Conservation (phyloP, 2,329 filamentous ascomycete species). For the Diaporthe destruens region DNA sequence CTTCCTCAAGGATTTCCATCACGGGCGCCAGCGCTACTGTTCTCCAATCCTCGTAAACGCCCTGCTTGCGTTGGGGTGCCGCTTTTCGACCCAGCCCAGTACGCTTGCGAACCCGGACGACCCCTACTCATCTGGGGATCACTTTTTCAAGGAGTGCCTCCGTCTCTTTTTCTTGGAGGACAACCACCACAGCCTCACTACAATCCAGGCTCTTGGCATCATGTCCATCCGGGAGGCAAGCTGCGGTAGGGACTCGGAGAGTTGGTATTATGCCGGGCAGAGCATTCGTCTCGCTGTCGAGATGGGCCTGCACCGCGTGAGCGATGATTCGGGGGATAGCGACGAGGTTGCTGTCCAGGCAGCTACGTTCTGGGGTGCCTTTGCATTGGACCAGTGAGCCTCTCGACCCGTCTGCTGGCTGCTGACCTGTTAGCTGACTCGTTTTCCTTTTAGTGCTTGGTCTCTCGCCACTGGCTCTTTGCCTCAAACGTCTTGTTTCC, state of each 20-base stretch:
- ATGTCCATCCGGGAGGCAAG: slow-evolving; percentile 83
- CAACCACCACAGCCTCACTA: slow-evolving; percentile 74
- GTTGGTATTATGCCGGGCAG: slow-evolving; percentile 79
- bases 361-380: slow-evolving; percentile 73
- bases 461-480: slow-evolving; percentile 73
- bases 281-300: slow-evolving; percentile 80
- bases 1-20: slow-evolving; percentile 74
- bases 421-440: neutral
- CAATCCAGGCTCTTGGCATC: slow-evolving; percentile 80
- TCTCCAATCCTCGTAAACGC: slow-evolving; percentile 76
- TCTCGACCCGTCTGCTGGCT: neutral
- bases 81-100: slow-evolving; percentile 74
- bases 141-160: slow-evolving; percentile 79
- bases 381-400: slow-evolving; percentile 74
- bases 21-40: slow-evolving; percentile 73
- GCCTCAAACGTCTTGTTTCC: slow-evolving; percentile 70
- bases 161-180: slow-evolving; percentile 69
- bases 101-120: slow-evolving; percentile 73
- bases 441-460: slow-evolving; percentile 65
- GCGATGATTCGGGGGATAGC: slow-evolving; percentile 57
- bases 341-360: slow-evolving; percentile 70
- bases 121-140: slow-evolving; percentile 75
- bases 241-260: slow-evolving; percentile 78
- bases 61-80: slow-evolving; percentile 74
- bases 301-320: slow-evolving; percentile 73